These are phyloP conservation scores for Arthroderma sp. DNA, from an alignment of 2,329 filamentous ascomycete genomes.

Conservation along the genomic window DNA sequence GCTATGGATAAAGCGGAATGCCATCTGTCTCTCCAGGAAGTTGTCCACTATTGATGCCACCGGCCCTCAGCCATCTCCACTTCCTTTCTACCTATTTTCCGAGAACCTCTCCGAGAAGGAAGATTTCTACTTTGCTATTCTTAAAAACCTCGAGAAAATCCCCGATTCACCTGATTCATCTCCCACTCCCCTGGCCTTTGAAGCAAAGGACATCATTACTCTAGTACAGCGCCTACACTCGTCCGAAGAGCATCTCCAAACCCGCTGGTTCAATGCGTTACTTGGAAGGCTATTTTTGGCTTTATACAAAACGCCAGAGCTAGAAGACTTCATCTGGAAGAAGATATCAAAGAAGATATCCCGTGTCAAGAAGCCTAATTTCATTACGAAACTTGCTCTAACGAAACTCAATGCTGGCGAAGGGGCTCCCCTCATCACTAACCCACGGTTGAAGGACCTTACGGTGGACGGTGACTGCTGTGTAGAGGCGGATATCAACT, in stretches of 20 bases:
- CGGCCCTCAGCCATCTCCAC: constrained; percentile 40
- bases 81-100: constrained; percentile 86
- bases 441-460: constrained; percentile 72
- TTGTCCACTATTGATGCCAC: constrained; percentile 39
- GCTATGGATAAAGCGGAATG: constrained; percentile 89
- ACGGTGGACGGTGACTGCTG: constrained; percentile 84
- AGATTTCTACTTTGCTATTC: constrained; percentile 89
- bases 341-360: constrained; percentile 96
- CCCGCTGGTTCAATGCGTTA: constrained; percentile 85
- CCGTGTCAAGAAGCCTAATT: constrained; percentile 78
- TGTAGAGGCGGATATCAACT: constrained; percentile 75
- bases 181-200: constrained; percentile 62
- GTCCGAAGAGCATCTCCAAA: constrained; percentile 79
- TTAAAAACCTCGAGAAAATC: constrained; percentile 67
- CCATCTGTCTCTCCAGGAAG: constrained; percentile 64
- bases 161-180: constrained; percentile 43
- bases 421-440: constrained; percentile 75
- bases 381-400: constrained; percentile 74
- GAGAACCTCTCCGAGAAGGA: constrained; percentile 95
- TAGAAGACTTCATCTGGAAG: constrained; percentile 64
- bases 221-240: constrained; percentile 85
- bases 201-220: constrained; percentile 73
- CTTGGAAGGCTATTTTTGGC: constrained; percentile 79
- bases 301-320: constrained; percentile 68
- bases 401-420: constrained; percentile 76